Evolutionary conservation across 345 rosid genomes (phyloP).

Genomic region (Ailanthus altissimus): DNA sequence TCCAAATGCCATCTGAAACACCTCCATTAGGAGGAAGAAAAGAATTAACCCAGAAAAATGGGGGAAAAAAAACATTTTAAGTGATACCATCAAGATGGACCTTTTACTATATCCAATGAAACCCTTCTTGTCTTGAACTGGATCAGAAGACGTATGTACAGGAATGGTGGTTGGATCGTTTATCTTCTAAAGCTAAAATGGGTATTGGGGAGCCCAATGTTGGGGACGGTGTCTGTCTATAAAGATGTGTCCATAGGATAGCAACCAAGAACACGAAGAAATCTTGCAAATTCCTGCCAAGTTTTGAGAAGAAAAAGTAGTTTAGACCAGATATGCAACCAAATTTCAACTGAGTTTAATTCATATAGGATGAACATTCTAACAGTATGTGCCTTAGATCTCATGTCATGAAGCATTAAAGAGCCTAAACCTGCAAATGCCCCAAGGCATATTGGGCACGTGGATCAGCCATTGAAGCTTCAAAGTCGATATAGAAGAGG

Average conservation of each 20-base stretch:
- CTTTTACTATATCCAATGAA: neutral
- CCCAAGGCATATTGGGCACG: constrained; percentile 79
- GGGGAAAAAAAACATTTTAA: neutral
- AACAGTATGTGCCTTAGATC: neutral
- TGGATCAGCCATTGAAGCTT: constrained; percentile 93
- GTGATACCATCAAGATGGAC: neutral
- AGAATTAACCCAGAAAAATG: neutral
- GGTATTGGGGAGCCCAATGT: neutral
- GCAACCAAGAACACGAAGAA: constrained; percentile 82
- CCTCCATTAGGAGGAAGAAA: neutral
- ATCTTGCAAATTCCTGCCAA: constrained; percentile 72
- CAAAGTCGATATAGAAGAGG: constrained; percentile 84
- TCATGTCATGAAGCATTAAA: neutral
- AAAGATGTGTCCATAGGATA: constrained; percentile 52
- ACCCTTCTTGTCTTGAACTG: neutral
- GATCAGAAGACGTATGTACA: constrained; percentile 14
- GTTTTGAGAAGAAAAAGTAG: neutral
- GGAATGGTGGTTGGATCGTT: constrained; percentile 4
- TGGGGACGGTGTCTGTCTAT: constrained; percentile 6
- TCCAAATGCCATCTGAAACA: neutral
- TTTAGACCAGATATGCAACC: neutral
- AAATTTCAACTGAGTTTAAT: neutral
- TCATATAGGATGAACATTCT: neutral
- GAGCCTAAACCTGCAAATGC: constrained; percentile 72
- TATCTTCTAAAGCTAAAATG: constrained; percentile 1